Evolutionary conservation across 2,329 filamentous ascomycete genomes (phyloP).

Genomic region (Claviceps capensis): DNA sequence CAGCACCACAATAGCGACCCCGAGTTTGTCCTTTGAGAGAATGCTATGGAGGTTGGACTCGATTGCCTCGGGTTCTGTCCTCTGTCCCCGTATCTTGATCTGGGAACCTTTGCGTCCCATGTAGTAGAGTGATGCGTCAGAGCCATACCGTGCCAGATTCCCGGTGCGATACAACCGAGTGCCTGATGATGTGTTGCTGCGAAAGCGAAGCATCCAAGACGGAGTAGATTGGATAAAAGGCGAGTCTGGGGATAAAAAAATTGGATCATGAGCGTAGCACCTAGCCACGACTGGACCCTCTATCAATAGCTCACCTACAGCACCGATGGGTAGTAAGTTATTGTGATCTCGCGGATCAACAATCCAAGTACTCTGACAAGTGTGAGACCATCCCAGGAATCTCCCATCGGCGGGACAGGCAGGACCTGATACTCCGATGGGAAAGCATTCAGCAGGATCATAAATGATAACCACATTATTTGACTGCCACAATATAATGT

Average conservation of each 20-base stretch:
- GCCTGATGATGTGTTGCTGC: constrained; percentile 12
- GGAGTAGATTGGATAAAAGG: not conserved
- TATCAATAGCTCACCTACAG: not conserved
- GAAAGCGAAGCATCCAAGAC: constrained; percentile 6
- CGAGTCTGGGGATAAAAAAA: not conserved
- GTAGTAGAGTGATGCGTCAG: constrained; percentile 10
- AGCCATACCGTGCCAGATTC: constrained; percentile 18
- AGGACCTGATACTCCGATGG: constrained; percentile 10
- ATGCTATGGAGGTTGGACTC: constrained; percentile 2
- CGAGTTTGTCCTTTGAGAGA: not conserved
- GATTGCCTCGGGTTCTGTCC: constrained; percentile 28
- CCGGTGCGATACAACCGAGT: constrained; percentile 11
- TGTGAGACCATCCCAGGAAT: constrained; percentile 3
- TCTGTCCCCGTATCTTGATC: constrained; percentile 40
- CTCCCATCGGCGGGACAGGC: constrained; percentile 1
- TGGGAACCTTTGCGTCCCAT: constrained; percentile 15
- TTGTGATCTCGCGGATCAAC: not conserved
- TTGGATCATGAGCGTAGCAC: constrained; percentile 39
- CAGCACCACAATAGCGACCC: not conserved
- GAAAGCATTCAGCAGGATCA: constrained; percentile 18
- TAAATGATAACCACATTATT: constrained; percentile 24
- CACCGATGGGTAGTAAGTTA: not conserved
- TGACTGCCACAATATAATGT: constrained; percentile 9
- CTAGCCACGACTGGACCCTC: constrained; percentile 36
- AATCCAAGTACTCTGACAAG: not conserved